Evolutionary conservation across 768 basidiomycete species (phyloP).

Genomic region (Roridomyces roridus): DNA sequence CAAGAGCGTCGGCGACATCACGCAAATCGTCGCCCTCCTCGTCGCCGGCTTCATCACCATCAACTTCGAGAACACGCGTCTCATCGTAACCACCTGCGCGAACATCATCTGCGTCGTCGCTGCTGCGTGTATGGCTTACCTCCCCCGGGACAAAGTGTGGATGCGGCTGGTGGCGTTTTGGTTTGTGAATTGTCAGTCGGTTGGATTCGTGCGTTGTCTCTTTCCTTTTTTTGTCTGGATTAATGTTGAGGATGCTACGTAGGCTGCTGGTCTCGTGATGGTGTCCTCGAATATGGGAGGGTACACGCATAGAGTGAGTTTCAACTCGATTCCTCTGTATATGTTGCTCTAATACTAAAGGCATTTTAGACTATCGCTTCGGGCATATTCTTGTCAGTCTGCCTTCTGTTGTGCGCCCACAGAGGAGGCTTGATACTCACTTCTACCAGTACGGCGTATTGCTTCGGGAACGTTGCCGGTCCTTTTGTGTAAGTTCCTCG

Average conservation of each 20-base stretch:
- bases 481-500: conserved; percentile 23
- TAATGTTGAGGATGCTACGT: no score
- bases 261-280: conserved; percentile 26
- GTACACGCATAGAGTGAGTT: conserved; percentile 25
- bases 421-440: no score
- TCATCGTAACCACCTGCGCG: conserved; percentile 21
- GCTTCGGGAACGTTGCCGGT: conserved; percentile 26
- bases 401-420: no score
- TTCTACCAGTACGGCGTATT: conserved; percentile 20
- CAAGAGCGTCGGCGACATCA: conserved; percentile 28
- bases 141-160: conserved; percentile 26
- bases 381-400: conserved; percentile 21
- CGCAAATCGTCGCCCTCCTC: conserved; percentile 26
- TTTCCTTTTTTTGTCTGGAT: background rate
- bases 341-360: background rate
- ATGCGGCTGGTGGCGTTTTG: conserved; percentile 26
- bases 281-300: conserved; percentile 30
- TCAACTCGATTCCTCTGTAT: background rate
- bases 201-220: conserved; percentile 21
- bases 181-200: conserved; percentile 27
- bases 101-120: conserved; percentile 28
- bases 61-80: conserved; percentile 23
- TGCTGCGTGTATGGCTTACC: conserved; percentile 27
- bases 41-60: conserved; percentile 25
- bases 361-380: conserved; percentile 17